Evolutionary conservation across 805 yeast species (phyloP).

Genomic region (Candida krabiensis): DNA sequence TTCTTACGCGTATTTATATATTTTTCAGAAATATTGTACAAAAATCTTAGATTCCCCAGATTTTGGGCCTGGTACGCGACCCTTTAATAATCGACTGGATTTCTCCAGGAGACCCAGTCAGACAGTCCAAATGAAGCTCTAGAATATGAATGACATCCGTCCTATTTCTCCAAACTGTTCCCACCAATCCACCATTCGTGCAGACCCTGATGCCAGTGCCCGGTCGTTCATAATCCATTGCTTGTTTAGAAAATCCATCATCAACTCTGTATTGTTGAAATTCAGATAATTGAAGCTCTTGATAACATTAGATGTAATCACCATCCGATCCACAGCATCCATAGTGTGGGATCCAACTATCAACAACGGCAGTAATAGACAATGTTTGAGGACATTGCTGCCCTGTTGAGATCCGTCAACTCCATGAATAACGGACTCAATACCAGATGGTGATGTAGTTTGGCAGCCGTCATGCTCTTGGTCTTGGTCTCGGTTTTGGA

Average conservation of each 20-base stretch:
- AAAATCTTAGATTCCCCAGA: no score
- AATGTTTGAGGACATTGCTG: constrained; percentile 22
- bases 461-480: no score
- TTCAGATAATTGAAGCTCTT: constrained; percentile 18
- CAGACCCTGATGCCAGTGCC: background rate
- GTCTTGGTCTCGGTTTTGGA: no score
- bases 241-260: constrained; percentile 16
- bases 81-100: no score
- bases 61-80: no score
- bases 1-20: no score
- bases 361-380: constrained; percentile 27
- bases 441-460: no score
- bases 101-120: no score
- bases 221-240: constrained; percentile 16
- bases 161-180: constrained; percentile 19
- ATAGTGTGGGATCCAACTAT: constrained; percentile 26
- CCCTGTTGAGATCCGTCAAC: constrained; percentile 1
- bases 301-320: constrained; percentile 12
- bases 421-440: background rate
- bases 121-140: no score
- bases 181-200: constrained; percentile 20
- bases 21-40: no score
- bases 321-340: constrained; percentile 10
- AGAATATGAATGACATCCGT: constrained; percentile 18
- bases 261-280: constrained; percentile 22